Base-by-base conservation (phyloP, 2,329 filamentous ascomycete genomes). In the Verticillium alfalfae region DNA sequence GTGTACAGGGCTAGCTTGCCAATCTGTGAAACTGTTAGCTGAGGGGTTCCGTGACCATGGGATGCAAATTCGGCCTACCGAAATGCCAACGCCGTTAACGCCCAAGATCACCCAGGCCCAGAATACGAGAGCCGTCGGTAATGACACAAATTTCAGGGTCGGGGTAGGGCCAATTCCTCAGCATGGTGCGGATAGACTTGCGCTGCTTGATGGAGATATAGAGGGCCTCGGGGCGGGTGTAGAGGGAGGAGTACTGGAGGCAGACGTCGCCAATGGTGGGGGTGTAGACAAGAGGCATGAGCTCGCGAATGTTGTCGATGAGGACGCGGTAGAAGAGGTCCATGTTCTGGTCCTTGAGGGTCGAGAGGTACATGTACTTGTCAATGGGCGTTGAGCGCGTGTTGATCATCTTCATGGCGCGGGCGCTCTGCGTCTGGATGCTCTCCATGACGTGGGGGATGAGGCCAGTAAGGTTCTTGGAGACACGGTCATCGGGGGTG, bases 11-110 rank as follows among this genome's bases (percentile, higher is more conserved):
- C 88, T 65, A 98, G 85, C 81, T 99, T 99, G 72, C 95, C 95
- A 68, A 99, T 87, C 85, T 88, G 68, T 49, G 60, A 61, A 61
- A 57, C 62, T 65, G 66, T 75, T 63, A 71, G 71, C 26, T 31
- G 26, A 4, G 26, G 26, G 26, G 5, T 31, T 4, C 4, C 4
- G 26, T 31, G 26, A 31, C 26, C 26, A 31, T 31, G 26, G 26
- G 26, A 31, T 31, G 26, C 26, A 31, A 31, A 41, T 56, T 6
- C 15, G 31, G 83, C 85, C 78, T 78, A 88, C 94, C 65, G 95
- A 93, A 76, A 99, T 99, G 67, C 95, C 95, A 81, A 98, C 96
- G 71, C 95, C 95, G 76, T 97, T 97, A 67, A 99, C 89, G 68
- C 95, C 95, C 95, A 62, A 98, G 85, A 77, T 99, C 95, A 69